Evolutionary conservation across 352 stramenopile species (phyloP).

Genomic region (Halophytophthora batemanensis): DNA sequence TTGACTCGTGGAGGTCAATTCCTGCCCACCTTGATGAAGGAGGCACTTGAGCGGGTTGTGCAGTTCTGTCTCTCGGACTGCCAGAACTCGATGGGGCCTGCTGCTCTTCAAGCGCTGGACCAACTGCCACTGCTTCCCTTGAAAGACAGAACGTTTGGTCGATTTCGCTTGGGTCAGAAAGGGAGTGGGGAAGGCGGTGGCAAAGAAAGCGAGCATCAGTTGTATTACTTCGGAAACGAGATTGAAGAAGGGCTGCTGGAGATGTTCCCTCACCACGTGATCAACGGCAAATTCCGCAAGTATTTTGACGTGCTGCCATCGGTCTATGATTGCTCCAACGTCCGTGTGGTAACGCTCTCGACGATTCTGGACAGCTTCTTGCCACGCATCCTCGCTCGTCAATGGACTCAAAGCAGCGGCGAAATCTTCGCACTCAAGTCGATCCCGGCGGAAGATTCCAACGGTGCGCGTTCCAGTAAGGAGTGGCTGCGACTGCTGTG

Average conservation of each 20-base stretch:
- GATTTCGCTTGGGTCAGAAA: constrained; percentile 21
- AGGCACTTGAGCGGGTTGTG: constrained; percentile 32
- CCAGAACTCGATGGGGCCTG: constrained; percentile 3
- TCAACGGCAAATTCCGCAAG: constrained; percentile 36
- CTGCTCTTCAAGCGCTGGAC: constrained; percentile 22
- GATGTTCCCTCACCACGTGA: constrained; percentile 35
- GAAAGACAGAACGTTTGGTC: constrained; percentile 39
- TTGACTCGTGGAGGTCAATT: constrained; percentile 35
- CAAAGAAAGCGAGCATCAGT: constrained; percentile 13
- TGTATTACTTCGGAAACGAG: constrained; percentile 39
- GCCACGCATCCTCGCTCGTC: constrained; percentile 30
- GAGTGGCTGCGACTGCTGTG: constrained; percentile 54
- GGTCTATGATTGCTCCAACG: constrained; percentile 45
- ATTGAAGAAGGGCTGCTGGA: constrained; percentile 52
- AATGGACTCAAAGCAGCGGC: constrained; percentile 27
- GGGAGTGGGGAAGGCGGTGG: constrained; percentile 1
- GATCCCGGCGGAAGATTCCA: not conserved
- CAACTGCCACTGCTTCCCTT: constrained; percentile 44
- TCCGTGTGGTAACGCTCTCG: constrained; percentile 28
- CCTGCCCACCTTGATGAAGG: constrained; percentile 25
- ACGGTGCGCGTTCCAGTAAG: constrained; percentile 13
- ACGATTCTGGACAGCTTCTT: constrained; percentile 40
- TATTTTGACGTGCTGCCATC: constrained; percentile 42
- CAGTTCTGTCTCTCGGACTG: constrained; percentile 50
- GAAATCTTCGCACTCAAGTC: constrained; percentile 28